phyloP scores from a whole-genome alignment of 164 flowering plant genomes.

The Taxillus chinensis region DNA sequence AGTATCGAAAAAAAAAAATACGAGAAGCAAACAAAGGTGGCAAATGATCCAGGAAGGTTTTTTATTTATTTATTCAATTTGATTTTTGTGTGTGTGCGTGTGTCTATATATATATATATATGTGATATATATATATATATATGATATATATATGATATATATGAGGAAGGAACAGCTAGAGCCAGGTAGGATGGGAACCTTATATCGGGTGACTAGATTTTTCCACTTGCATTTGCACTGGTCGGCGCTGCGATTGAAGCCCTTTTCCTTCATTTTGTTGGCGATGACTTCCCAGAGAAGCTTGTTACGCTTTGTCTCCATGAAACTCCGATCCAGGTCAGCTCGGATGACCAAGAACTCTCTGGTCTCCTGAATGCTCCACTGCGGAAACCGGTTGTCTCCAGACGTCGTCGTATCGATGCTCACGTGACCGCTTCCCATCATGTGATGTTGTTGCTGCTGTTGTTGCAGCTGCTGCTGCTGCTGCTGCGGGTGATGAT shows the following conservation, averaged over 20 bases:
- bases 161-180: no score
- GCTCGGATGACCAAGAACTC: not conserved
- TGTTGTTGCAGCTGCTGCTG: no score
- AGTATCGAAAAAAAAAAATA: not conserved
- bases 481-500: not conserved
- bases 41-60: no score
- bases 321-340: not conserved
- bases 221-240: conserved; percentile 1
- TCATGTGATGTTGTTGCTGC: not conserved
- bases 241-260: not conserved
- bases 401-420: not conserved
- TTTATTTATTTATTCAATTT: no score
- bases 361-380: not conserved
- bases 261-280: not conserved
- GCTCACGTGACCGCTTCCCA: not conserved
- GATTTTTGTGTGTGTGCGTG: no score
- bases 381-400: not conserved
- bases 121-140: no score
- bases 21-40: no score
- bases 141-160: no score
- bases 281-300: not conserved
- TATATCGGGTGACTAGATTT: not conserved
- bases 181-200: not conserved
- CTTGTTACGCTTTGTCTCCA: not conserved
- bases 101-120: no score